Evolutionary conservation across 257 asterid genomes (phyloP), one percentile per base, ranked within the genome.

Genomic region (Asclepias syriaca): DNA sequence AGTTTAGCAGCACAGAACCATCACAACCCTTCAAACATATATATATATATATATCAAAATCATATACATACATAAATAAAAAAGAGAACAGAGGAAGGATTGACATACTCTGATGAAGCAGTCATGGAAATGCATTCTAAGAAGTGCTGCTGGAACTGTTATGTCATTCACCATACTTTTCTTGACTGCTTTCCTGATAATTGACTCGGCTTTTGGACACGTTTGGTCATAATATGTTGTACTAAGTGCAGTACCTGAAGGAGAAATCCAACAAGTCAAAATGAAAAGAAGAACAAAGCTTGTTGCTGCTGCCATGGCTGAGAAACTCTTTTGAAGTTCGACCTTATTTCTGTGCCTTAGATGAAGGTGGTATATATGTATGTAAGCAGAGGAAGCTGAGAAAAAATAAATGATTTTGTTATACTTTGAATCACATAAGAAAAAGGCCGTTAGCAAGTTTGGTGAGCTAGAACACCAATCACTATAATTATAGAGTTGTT

Each of bases 101-200:
- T 63, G 4, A 14, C 11, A 7, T 81, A 92, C 98, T 81, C 95
- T 88, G 67, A 92, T 77, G 75, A 92, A 90, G 71, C 98, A 92
- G 69, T 92, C 96, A 75, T 92, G 98, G 83, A 92, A 92, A 59
- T 92, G 95, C 96, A 87, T 87, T 77, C 96, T 77, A 19, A 92
- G 95, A 3, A 92, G 79, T n/a, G 96, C 96, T 10, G 98, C 98
- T 0, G 97, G 89, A 40, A 92, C 96, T 8, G 95, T 88, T 69
- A 65, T 84, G 68, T 90, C 98, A 78, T 86, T 92, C 65, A 57
- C 50, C 80, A 85, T 85, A 70, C 89, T 90, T 58, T 85, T 88
- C 73, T 74, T 81, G 4, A 92, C 92, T n/a, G 70, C 84, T 19
- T 78, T 50, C 1, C 76, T 54, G 75, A 92, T 75, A 1, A 64